A percentile compares a stretch with the other conserved stretches of the same genome.
Evolutionary conservation across 148 eudicot genomes (phyloP).

Genomic region (Nepenthes mirabilis): DNA sequence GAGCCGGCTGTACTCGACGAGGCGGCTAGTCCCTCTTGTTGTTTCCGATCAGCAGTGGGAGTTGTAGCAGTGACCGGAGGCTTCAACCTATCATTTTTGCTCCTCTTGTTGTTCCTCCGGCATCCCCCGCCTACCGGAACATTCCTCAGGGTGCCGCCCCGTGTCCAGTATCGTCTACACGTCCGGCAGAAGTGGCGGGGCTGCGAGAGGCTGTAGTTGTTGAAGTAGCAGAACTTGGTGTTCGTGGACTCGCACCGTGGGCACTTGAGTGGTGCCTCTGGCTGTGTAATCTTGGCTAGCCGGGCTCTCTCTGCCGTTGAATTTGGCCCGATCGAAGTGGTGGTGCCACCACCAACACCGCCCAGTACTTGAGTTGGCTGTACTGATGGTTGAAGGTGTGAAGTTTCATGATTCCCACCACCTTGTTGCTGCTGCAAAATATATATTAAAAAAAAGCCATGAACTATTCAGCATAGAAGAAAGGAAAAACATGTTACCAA

Average conservation of each 20-base stretch:
- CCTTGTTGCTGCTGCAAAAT: slow-evolving; percentile 18
- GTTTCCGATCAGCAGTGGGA: slow-evolving; percentile 1
- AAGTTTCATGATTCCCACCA: slow-evolving; percentile 12
- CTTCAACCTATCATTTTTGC: slow-evolving; percentile 17
- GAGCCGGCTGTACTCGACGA: slow-evolving; percentile 12
- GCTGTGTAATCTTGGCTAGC: slow-evolving; percentile 40
- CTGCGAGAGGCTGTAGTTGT: slow-evolving; percentile 57
- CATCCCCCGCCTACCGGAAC: slow-evolving; percentile 76
- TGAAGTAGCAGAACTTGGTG: slow-evolving; percentile 69
- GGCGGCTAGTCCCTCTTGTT: slow-evolving; percentile 7
- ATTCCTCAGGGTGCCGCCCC: slow-evolving; percentile 50
- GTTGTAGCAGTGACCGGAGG: slow-evolving; percentile 8
- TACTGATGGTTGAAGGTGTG: slow-evolving; percentile 17
- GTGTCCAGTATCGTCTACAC: slow-evolving; percentile 64
- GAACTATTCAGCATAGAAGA: slow-evolving; percentile 2
- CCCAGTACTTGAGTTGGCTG: slow-evolving; percentile 6
- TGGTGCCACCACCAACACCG: slow-evolving; percentile 14
- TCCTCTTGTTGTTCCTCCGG: slow-evolving; percentile 39
- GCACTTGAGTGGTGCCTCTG: slow-evolving; percentile 53
- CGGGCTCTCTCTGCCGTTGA: slow-evolving; percentile 68
- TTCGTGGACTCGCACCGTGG: slow-evolving; percentile 63
- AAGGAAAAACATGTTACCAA: neutral
- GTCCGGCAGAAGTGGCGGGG: slow-evolving; percentile 70
- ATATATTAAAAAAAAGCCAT: slow-evolving; percentile 9
- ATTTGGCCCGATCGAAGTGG: slow-evolving; percentile 24